Evolutionary conservation across 2,329 filamentous ascomycete genomes (phyloP).

Genomic region (Fusarium duplospermum): DNA sequence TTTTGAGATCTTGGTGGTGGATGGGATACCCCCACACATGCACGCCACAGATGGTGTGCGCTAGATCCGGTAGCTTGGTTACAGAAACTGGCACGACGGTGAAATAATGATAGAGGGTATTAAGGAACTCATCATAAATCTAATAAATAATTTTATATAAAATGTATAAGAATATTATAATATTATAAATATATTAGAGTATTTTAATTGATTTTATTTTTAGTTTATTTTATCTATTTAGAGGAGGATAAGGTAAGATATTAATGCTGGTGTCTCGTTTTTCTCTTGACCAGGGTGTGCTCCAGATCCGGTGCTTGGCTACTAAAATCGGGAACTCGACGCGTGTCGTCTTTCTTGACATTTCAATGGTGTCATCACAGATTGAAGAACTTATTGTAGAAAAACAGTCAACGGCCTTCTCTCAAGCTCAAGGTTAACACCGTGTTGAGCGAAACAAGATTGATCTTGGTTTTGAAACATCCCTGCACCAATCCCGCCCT

Average conservation of each 20-base stretch:
- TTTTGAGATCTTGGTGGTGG: neutral
- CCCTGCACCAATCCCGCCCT: neutral
- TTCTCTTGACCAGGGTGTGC: too few relatives aligned
- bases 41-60: neutral
- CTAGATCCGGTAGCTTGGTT: neutral
- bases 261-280: too few relatives aligned
- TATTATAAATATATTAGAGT: too few relatives aligned
- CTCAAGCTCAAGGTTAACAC: slow-evolving; percentile 2
- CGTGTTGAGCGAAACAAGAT: neutral
- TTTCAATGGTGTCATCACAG: neutral
- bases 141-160: too few relatives aligned
- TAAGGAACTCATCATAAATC: too few relatives aligned
- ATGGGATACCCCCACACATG: neutral
- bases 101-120: too few relatives aligned
- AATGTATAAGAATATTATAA: too few relatives aligned
- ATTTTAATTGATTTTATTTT: too few relatives aligned
- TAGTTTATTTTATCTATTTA: too few relatives aligned
- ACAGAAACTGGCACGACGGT: neutral
- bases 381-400: neutral
- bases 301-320: neutral
- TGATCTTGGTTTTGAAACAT: neutral
- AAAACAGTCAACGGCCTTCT: neutral
- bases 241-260: too few relatives aligned
- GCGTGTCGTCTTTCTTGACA: neutral
- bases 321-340: neutral